These are phyloP conservation scores for Guadua angustifolia DNA, from an alignment of 176 grass and related monocot genomes.

Conservation along the genomic window DNA sequence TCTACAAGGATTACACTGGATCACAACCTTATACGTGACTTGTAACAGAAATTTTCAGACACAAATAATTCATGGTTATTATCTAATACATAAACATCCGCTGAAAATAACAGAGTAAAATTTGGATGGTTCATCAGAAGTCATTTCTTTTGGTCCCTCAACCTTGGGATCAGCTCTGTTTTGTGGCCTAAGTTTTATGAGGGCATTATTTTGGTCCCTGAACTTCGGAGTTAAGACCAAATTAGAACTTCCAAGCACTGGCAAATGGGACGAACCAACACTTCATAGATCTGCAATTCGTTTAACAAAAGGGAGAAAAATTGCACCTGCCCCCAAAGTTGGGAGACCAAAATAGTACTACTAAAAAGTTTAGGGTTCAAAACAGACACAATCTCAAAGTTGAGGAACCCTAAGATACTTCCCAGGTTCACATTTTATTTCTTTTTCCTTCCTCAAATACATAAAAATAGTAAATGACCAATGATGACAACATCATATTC, in stretches of 20 bases:
- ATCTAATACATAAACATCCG: neutral
- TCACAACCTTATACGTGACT: neutral
- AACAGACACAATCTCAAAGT: conserved; percentile 28
- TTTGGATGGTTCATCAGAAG: conserved; percentile 13
- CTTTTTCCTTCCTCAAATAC: conserved; percentile 20
- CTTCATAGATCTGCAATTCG: neutral
- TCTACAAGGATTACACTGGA: neutral
- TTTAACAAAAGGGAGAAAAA: conserved; percentile 11
- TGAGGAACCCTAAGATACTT: conserved; percentile 32
- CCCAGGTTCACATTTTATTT: conserved; percentile 22
- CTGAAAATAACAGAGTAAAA: neutral
- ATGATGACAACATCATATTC: conserved; percentile 33
- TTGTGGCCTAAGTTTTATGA: neutral
- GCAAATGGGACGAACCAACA: neutral
- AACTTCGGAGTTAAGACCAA: conserved; percentile 18
- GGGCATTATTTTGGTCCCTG: conserved; percentile 32
- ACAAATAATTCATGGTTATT: conserved; percentile 11
- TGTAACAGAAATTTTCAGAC: neutral
- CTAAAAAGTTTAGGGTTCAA: conserved; percentile 28
- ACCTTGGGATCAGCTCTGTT: neutral
- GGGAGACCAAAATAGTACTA: conserved; percentile 13
- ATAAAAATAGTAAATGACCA: conserved; percentile 19
- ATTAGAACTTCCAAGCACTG: conserved; percentile 4
- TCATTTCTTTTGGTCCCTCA: neutral
- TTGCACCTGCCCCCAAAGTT: neutral